A percentile compares a stretch with the other conserved stretches of the same genome.
Evolutionary conservation across 106 monocot genomes (phyloP).

Genomic region (Dactylorhiza incarnata): DNA sequence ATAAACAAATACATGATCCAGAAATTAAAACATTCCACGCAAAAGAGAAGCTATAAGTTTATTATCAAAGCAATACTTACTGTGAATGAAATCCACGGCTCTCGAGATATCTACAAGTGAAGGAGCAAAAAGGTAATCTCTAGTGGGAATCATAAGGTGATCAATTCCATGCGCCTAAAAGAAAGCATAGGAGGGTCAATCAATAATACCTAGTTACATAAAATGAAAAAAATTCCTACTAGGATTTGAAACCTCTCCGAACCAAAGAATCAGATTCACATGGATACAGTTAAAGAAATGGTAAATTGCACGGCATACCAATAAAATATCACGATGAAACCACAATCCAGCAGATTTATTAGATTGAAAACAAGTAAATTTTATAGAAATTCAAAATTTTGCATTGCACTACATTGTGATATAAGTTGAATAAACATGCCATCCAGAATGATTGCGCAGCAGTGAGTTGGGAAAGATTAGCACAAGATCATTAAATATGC

Average conservation of each 20-base stretch:
- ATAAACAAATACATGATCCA: not conserved
- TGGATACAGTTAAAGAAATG: not conserved
- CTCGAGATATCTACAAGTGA: conserved; percentile 31
- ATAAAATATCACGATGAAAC: not conserved
- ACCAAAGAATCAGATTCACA: not conserved
- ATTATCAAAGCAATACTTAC: conserved; percentile 17
- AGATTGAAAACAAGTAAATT: not conserved
- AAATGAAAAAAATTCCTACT: not conserved
- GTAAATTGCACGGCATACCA: not conserved
- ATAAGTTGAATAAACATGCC: not conserved
- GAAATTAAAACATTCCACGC: not conserved
- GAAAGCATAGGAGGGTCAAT: not conserved
- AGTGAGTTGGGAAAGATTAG: not conserved
- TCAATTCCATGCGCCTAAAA: conserved; percentile 62
- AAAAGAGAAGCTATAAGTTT: not conserved
- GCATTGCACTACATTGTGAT: not conserved
- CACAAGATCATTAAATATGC: not conserved
- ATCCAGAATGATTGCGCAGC: not conserved
- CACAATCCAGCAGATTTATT: not conserved
- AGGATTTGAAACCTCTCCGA: not conserved
- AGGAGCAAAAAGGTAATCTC: conserved; percentile 71
- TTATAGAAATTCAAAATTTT: not conserved
- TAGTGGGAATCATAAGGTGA: conserved; percentile 67
- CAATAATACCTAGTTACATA: not conserved
- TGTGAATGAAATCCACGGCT: conserved; percentile 49